These are phyloP conservation scores for Mucor racemosus DNA, from an alignment of 371 early-diverging fungal genomes.

Conservation along the genomic window DNA sequence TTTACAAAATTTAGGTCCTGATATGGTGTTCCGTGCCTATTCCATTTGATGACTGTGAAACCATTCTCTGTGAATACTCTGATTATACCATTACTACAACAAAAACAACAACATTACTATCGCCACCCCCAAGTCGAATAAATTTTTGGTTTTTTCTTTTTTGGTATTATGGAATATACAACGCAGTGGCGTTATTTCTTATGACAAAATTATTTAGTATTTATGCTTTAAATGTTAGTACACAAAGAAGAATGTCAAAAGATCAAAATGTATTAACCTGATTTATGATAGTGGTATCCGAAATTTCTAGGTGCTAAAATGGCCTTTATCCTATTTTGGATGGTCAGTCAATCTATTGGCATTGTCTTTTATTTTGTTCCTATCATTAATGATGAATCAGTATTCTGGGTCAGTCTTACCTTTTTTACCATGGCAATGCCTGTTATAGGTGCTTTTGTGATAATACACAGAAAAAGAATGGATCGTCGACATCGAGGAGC, in stretches of 20 bases:
- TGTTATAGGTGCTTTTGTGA: constrained; percentile 63
- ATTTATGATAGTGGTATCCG: constrained; percentile 68
- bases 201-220: constrained; percentile 77
- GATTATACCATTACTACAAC: constrained; percentile 21
- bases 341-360: constrained; percentile 62
- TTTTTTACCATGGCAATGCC: constrained; percentile 75
- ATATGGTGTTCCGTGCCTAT: constrained; percentile 44
- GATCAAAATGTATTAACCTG: neutral
- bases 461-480: constrained; percentile 54
- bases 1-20: constrained; percentile 25
- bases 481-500: constrained; percentile 17
- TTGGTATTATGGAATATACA: constrained; percentile 78
- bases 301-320: constrained; percentile 59
- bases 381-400: constrained; percentile 50
- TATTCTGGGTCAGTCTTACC: constrained; percentile 73
- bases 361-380: constrained; percentile 57
- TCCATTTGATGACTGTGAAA: constrained; percentile 36
- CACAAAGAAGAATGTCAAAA: constrained; percentile 11
- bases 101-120: constrained; percentile 10
- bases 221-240: constrained; percentile 64
- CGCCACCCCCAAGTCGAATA: constrained; percentile 41
- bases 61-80: constrained; percentile 23
- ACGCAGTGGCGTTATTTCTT: constrained; percentile 68
- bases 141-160: constrained; percentile 80
- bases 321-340: constrained; percentile 70